A percentile compares a stretch with the other conserved stretches of the same genome.
Evolutionary conservation across 23 red algal species (phyloP).

Genomic region (Porphyridium purpureum): DNA sequence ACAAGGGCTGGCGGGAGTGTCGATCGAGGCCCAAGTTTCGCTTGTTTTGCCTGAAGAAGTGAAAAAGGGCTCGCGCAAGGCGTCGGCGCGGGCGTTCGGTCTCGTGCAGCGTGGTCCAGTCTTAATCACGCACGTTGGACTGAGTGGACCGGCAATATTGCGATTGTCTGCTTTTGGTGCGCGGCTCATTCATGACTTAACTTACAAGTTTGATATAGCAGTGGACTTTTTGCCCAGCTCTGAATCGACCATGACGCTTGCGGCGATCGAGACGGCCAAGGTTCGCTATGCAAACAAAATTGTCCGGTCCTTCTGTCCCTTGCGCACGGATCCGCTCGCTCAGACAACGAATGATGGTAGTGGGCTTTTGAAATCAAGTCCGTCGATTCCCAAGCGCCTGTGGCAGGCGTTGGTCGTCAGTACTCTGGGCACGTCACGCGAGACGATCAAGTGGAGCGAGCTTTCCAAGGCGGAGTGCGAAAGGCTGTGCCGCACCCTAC

Average conservation of each 20-base stretch:
- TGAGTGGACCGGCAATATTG: conserved; percentile 72
- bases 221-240: conserved; percentile 43
- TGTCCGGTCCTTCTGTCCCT: conserved; percentile 28
- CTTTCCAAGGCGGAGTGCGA: conserved; percentile 19
- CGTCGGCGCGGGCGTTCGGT: neutral
- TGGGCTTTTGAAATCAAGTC: too few relatives aligned
- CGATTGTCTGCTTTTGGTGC: conserved; percentile 65
- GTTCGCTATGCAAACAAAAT: conserved; percentile 4
- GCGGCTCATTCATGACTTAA: conserved; percentile 17
- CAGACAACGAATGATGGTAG: too few relatives aligned
- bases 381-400: conserved; percentile 29
- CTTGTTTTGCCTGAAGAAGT: neutral
- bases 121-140: conserved; percentile 77
- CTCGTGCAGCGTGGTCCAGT: conserved; percentile 44
- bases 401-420: conserved; percentile 33
- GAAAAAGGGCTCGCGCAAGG: neutral
- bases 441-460: conserved; percentile 22
- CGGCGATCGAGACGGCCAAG: conserved; percentile 9
- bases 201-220: conserved; percentile 20
- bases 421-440: too few relatives aligned
- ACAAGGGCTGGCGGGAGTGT: conserved; percentile 49
- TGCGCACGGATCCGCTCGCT: conserved; percentile 5
- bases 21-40: neutral
- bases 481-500: conserved; percentile 15
- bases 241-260: conserved; percentile 3